phyloP scores from a whole-genome alignment of 495 filamentous ascomycete genomes.

The Tuber magnatum region DNA sequence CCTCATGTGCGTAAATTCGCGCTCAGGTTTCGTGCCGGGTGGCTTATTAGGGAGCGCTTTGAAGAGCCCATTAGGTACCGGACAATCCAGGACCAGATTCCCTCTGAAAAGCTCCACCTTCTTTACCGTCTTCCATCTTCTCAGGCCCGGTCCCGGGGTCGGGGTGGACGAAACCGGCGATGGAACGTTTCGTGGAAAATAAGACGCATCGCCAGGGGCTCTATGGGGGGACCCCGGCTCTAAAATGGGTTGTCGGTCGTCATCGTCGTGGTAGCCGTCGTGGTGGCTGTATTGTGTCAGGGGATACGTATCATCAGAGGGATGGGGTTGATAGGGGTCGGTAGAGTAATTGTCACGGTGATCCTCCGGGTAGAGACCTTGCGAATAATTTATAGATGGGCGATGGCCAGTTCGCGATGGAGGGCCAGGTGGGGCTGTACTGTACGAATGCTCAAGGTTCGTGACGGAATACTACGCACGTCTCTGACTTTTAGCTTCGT shows the following conservation, averaged over 20 bases:
- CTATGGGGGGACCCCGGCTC: slow-evolving; percentile 51
- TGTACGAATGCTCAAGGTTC: slow-evolving; percentile 38
- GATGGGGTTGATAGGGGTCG: slow-evolving; percentile 35
- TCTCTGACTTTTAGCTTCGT: slow-evolving; percentile 4
- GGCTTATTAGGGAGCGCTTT: no score
- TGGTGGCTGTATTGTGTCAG: slow-evolving; percentile 25
- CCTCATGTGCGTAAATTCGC: slow-evolving; percentile 96
- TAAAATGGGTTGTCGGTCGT: slow-evolving; percentile 57
- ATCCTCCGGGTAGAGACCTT: slow-evolving; percentile 28
- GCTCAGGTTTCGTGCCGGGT: slow-evolving; percentile 69
- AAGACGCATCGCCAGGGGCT: slow-evolving; percentile 44
- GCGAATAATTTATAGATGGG: slow-evolving; percentile 17
- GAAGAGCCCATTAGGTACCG: slow-evolving; percentile 81
- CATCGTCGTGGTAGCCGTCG: slow-evolving; percentile 49
- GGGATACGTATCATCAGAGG: slow-evolving; percentile 28
- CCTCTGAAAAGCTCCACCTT: slow-evolving; percentile 95
- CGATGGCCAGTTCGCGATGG: slow-evolving; percentile 29
- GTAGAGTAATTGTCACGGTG: slow-evolving; percentile 27
- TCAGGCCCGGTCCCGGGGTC: slow-evolving; percentile 60
- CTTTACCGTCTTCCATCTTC: slow-evolving; percentile 97
- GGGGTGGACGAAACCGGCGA: slow-evolving; percentile 42
- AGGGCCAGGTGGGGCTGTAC: slow-evolving; percentile 26
- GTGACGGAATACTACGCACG: slow-evolving; percentile 33
- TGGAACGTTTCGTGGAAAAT: slow-evolving; percentile 19
- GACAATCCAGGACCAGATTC: slow-evolving; percentile 95